A percentile compares a stretch with the other conserved stretches of the same genome.
Evolutionary conservation across 352 stramenopile genomes (phyloP).

Genomic region (Pythium folliculosum): DNA sequence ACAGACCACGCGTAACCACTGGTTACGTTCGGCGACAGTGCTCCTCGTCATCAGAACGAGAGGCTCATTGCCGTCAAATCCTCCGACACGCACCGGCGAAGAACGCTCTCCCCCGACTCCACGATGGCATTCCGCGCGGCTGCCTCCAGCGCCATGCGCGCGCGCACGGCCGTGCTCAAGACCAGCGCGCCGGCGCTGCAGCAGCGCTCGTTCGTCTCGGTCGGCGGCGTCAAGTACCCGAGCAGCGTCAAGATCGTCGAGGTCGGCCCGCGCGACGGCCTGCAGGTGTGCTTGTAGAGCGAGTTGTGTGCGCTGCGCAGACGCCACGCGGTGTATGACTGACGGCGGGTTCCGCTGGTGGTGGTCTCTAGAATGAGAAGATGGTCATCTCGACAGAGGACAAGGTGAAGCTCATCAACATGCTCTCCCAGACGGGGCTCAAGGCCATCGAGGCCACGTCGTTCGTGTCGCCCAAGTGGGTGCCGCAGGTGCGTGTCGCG

Average conservation of each 20-base stretch:
- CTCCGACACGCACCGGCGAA: neutral
- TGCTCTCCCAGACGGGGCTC: slow-evolving; percentile 89
- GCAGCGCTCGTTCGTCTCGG: slow-evolving; percentile 32
- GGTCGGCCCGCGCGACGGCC: slow-evolving; percentile 94
- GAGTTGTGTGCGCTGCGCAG: no score
- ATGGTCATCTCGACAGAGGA: slow-evolving; percentile 81
- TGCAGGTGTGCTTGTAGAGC: slow-evolving; percentile 56
- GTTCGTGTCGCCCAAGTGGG: slow-evolving; percentile 97
- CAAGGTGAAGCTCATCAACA: slow-evolving; percentile 93
- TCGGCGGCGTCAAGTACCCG: slow-evolving; percentile 49
- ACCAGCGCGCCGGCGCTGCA: slow-evolving; percentile 16
- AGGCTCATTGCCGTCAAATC: slow-evolving; percentile 5
- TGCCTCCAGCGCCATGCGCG: slow-evolving; percentile 6
- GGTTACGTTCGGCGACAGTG: slow-evolving; percentile 14
- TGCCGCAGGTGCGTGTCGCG: slow-evolving; percentile 79
- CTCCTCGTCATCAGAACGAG: slow-evolving; percentile 15
- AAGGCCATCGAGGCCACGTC: slow-evolving; percentile 91
- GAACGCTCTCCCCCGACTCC: neutral
- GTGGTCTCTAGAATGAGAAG: slow-evolving; percentile 89
- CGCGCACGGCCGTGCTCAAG: slow-evolving; percentile 5
- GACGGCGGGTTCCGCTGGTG: neutral
- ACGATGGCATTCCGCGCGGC: slow-evolving; percentile 21
- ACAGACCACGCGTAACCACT: slow-evolving; percentile 1
- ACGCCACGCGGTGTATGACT: neutral
- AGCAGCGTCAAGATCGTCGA: slow-evolving; percentile 91